Evolutionary conservation across 192 early-diverging fungal genomes (phyloP), one percentile per base, ranked within the genome.

Genomic region (Rhizophagus clarus): DNA sequence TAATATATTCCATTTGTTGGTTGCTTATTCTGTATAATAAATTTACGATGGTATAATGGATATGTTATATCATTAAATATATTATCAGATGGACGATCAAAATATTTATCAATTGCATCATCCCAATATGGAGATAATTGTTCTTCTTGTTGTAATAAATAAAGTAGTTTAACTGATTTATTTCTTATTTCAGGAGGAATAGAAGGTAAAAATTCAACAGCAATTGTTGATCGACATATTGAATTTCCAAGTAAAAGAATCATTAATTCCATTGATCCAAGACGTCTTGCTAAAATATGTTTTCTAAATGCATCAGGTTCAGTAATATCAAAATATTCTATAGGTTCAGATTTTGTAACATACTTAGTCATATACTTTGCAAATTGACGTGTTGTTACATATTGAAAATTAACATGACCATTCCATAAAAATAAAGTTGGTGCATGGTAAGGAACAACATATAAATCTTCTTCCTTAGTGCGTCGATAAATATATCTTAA

Each of bases 91-190:
- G 63, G 76, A 7, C 62, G 12, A 32, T 56, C 11, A 20, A 49
- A 77, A 73, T 73, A 73, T 73, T 73, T 51, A 6, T 73, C 72
- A 51, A 73, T 73, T 15, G 45, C 61, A 28, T 56, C 60, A 60
- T 29, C 29, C 22, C 22, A 66, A 40, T 32, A 63, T 28, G 32
- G 66, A 22, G 14, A 11, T 34, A 26, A 20, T 34, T 68, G 12
- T 31, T 68, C 31, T 2, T 68, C 17, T 68, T 68, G 12, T 31
- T 28, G 26, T 34, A 68, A 32, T 32, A 68, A 4, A 32, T 68
- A 32, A 2, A 12, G 12, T 20, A 32, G 29, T 32, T 68, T 34
- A 56, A 73, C 28, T 10, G 45, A 56, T 24, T 24, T 56, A 11
- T 7, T n/a, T 73, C 72, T 56, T 7, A 49, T 4, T 29, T 47